Percentiles rank a stretch among this genome's conserved stretches.
Evolutionary conservation across 225 moss, liverwort and hornwort genomes (phyloP).

Genomic region (Pseudisothecium myosuroides): DNA sequence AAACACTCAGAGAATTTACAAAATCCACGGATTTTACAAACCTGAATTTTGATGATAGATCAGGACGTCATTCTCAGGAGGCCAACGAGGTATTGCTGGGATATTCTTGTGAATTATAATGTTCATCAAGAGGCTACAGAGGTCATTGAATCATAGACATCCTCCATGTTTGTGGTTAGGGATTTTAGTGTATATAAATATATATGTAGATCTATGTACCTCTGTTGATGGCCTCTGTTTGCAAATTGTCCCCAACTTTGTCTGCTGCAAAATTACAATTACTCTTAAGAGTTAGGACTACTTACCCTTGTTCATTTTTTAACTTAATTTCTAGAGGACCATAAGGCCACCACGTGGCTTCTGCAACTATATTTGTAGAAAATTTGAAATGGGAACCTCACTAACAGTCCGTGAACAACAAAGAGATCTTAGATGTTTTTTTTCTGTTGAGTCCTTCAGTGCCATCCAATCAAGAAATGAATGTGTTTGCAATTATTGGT

Average conservation of each 20-base stretch:
- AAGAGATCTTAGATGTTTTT: too few species aligned
- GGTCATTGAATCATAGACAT: background rate
- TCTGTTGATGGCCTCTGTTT: background rate
- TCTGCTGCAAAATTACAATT: background rate
- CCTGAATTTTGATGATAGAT: background rate
- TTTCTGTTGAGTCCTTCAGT: too few species aligned
- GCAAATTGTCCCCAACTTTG: background rate
- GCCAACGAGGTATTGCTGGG: background rate
- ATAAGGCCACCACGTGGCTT: too few species aligned
- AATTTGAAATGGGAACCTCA: too few species aligned
- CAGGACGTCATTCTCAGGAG: background rate
- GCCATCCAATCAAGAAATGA: too few species aligned
- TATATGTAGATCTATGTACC: too few species aligned
- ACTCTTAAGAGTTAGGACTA: background rate
- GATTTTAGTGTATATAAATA: background rate
- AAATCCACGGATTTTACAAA: constrained; percentile 1
- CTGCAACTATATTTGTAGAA: too few species aligned
- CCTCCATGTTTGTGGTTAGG: background rate
- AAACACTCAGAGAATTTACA: constrained; percentile 7
- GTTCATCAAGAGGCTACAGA: background rate
- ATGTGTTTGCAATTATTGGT: too few species aligned
- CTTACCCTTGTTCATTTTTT: background rate
- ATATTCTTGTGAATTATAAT: background rate
- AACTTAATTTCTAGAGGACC: too few species aligned
- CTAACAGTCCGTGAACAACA: too few species aligned